These are phyloP conservation scores for Pseudogymnoascus sp. DNA, from an alignment of 2,329 filamentous ascomycete genomes.

Conservation along the genomic window DNA sequence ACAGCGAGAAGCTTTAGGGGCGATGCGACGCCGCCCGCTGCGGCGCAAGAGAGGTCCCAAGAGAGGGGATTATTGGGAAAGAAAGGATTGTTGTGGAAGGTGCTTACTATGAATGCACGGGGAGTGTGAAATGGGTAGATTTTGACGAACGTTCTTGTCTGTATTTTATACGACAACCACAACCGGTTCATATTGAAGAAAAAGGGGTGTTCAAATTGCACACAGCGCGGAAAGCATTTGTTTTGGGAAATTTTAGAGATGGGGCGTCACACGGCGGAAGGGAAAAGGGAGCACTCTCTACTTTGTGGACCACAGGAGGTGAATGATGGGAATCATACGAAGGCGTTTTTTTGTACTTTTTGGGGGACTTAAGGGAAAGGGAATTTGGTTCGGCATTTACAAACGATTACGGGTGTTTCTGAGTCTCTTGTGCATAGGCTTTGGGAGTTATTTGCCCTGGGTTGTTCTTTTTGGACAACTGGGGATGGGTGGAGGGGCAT, in stretches of 20 bases:
- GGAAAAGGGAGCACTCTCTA: not conserved
- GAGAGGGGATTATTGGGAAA: not conserved
- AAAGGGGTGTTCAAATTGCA: not conserved
- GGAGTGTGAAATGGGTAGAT: not conserved
- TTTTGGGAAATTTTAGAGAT: not conserved
- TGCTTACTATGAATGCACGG: not conserved
- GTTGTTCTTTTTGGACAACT: not conserved
- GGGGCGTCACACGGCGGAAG: not conserved
- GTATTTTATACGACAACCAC: not conserved
- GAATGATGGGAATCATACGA: not conserved
- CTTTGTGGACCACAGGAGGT: not conserved
- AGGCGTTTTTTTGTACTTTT: not conserved
- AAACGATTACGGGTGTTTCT: not conserved
- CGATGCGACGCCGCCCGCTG: not conserved
- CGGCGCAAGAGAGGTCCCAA: not conserved
- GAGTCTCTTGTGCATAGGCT: not conserved
- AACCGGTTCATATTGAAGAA: not conserved
- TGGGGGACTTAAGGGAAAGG: not conserved
- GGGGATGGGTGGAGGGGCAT: not conserved
- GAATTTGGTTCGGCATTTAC: not conserved
- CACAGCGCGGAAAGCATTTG: not conserved
- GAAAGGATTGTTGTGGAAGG: not conserved
- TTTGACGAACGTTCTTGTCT: not conserved
- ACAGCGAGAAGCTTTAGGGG: not conserved
- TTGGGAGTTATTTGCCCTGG: not conserved